These are phyloP conservation scores for Globisporangium orthogonon DNA, from an alignment of 352 stramenopile species.

Conservation along the genomic window DNA sequence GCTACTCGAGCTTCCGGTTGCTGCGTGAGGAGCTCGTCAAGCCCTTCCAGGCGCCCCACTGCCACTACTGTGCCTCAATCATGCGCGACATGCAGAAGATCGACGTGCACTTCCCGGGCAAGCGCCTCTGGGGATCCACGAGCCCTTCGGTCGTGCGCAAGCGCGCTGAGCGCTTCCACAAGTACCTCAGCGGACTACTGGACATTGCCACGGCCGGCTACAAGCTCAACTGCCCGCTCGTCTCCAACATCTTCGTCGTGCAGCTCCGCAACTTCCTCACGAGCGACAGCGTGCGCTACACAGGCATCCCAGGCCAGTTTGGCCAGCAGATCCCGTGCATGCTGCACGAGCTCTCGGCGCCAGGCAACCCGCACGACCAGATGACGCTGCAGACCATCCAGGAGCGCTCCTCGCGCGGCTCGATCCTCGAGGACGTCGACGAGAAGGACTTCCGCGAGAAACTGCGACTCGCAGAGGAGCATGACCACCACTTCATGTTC, in stretches of 20 bases:
- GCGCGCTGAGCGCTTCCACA: slow-evolving; percentile 44
- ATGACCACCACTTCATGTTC: slow-evolving; percentile 5
- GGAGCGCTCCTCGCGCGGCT: slow-evolving; percentile 18
- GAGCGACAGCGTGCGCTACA: slow-evolving; percentile 37
- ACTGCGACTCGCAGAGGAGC: slow-evolving; percentile 10
- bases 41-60: slow-evolving; percentile 50
- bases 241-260: slow-evolving; percentile 40
- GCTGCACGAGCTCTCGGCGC: slow-evolving; percentile 33
- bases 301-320: slow-evolving; percentile 24
- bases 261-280: slow-evolving; percentile 61
- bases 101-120: slow-evolving; percentile 41
- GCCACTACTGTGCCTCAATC: slow-evolving; percentile 53
- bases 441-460: slow-evolving; percentile 11
- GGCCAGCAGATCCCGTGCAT: slow-evolving; percentile 37
- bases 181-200: slow-evolving; percentile 51
- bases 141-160: slow-evolving; percentile 27
- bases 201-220: slow-evolving; percentile 42
- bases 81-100: slow-evolving; percentile 36
- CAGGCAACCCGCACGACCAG: slow-evolving; percentile 19
- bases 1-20: slow-evolving; percentile 61
- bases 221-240: slow-evolving; percentile 46
- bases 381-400: slow-evolving; percentile 46
- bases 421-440: slow-evolving; percentile 16
- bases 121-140: slow-evolving; percentile 54
- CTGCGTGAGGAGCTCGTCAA: slow-evolving; percentile 47